Evolutionary conservation across 371 early-diverging fungal species (phyloP), one percentile per base, ranked within the genome.

Genomic region (Actinomortierella wolfii): DNA sequence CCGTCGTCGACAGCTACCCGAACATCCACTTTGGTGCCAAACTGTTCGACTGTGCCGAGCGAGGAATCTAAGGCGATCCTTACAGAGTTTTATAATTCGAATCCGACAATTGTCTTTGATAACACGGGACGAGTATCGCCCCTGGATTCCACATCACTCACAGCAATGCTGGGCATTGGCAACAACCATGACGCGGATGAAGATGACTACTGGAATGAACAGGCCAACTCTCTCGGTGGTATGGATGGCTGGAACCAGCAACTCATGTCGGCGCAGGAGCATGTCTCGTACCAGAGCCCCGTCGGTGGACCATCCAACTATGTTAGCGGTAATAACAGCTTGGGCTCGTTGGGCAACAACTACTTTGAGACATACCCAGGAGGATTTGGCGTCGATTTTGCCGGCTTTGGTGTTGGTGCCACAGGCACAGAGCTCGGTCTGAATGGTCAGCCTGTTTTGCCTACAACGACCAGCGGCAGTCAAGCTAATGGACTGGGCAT

Each of bases 231-330:
- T 2, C 18, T 71, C 26, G 73, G 73, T 55, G 73, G 73, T 14
- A 71, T 71, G 73, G 73, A 71, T 24, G 73, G 73, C 13, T 71
- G 73, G 73, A 71, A 71, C 39, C 73, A 71, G 28, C 73, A 71
- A 59, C 44, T 71, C 23, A 71, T 71, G 73, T 59, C 66, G 17
- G 73, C 73, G 1, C 66, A 65, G 34, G 73, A 71, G 51, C 73
- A 71, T 28, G 73, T 71, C 1, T 66, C 66, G 21, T 71, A 71
- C 54, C 58, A 71, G 67, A 58, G 67, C 24, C 28, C 61, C 11
- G 59, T 66, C 2, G 73, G 73, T 9, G 73, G 73, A 17, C 73
- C 73, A 2, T 46, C 66, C 5, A 62, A 56, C 15, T 71, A 71
- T 24, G 28, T 71, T 21, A 66, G 73, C 15, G 73, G 73, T 17